Evolutionary conservation across 345 rosid species (phyloP).

Genomic region (Moricandia moricandioides): DNA sequence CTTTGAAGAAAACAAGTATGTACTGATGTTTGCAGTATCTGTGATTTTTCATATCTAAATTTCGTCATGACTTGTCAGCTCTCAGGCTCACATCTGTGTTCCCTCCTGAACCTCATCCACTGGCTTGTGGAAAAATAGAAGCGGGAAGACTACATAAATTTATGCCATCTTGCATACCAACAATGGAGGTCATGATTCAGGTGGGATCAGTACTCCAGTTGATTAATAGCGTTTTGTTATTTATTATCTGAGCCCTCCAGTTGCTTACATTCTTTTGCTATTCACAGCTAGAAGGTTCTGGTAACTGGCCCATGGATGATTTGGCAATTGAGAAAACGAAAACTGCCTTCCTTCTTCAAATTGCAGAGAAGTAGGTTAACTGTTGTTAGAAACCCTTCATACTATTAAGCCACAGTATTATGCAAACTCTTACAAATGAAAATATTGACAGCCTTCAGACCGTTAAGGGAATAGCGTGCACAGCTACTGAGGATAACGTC

Average conservation of each 20-base stretch:
- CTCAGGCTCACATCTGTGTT: constrained; percentile 83
- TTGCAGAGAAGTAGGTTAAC: constrained; percentile 74
- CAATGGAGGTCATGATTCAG: constrained; percentile 93
- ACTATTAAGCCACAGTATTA: not conserved
- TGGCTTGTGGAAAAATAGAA: constrained; percentile 51
- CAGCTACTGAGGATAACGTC: constrained; percentile 71
- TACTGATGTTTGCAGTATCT: constrained; percentile 7
- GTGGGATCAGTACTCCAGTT: constrained; percentile 35
- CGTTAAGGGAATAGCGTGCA: constrained; percentile 63
- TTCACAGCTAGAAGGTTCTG: constrained; percentile 93
- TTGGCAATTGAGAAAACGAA: constrained; percentile 85
- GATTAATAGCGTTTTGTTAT: not conserved
- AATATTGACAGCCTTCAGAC: constrained; percentile 58
- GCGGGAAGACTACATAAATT: constrained; percentile 47
- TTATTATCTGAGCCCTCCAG: not conserved
- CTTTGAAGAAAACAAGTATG: not conserved
- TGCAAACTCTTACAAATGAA: constrained; percentile 28
- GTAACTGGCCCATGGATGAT: constrained; percentile 92
- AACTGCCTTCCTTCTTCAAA: constrained; percentile 79
- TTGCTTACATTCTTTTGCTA: constrained; percentile 17
- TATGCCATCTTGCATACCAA: constrained; percentile 61
- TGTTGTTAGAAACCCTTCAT: constrained; percentile 16
- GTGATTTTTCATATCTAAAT: not conserved
- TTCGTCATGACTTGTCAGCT: constrained; percentile 51
- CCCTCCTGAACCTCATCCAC: constrained; percentile 89